Conservation (phyloP, 148 eudicot species). For the Linanthus parryae region DNA sequence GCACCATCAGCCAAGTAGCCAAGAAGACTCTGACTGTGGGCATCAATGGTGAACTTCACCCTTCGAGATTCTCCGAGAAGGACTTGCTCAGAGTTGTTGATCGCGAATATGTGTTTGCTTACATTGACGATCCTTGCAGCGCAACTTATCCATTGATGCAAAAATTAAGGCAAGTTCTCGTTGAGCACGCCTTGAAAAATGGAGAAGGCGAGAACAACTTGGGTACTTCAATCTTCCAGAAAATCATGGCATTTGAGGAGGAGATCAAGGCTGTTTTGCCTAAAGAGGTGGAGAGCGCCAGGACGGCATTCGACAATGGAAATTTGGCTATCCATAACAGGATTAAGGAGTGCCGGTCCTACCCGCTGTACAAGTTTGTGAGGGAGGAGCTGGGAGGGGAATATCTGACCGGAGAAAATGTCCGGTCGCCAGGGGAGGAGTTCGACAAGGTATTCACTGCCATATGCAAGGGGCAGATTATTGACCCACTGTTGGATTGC, state of each 20-base stretch:
- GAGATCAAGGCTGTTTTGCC: constrained; percentile 25
- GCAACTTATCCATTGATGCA: constrained; percentile 17
- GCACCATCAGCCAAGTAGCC: constrained; percentile 20
- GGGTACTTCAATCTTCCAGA: constrained; percentile 23
- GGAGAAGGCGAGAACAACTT: constrained; percentile 17
- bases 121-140: constrained; percentile 23
- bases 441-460: constrained; percentile 25
- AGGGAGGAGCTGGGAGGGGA: constrained; percentile 18
- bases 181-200: constrained; percentile 23
- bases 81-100: constrained; percentile 25
- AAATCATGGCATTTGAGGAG: constrained; percentile 22
- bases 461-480: constrained; percentile 20
- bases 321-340: constrained; percentile 11
- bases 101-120: constrained; percentile 18
- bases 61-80: constrained; percentile 26
- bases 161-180: constrained; percentile 25
- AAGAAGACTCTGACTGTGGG: constrained; percentile 17
- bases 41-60: constrained; percentile 25
- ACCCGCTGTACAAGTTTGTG: constrained; percentile 28
- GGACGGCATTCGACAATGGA: constrained; percentile 16
- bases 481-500: constrained; percentile 29
- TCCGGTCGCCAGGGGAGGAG: constrained; percentile 30
- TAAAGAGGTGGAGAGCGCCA: constrained; percentile 18
- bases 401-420: constrained; percentile 20
- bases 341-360: constrained; percentile 25